Evolutionary conservation across 768 basidiomycete species (phyloP).

Genomic region (Daedaleopsis nitida): DNA sequence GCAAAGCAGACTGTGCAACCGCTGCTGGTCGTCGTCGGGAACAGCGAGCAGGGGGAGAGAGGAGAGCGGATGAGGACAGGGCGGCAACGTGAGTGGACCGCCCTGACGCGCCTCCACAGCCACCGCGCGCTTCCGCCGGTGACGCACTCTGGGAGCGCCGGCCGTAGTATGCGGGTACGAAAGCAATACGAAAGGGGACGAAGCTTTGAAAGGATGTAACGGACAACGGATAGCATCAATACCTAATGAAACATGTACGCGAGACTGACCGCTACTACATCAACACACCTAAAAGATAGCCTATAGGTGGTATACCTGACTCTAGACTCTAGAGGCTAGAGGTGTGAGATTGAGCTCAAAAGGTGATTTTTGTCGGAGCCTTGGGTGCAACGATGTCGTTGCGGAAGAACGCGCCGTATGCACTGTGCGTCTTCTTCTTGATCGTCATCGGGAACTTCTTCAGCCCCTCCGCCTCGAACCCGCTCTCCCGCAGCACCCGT

Average conservation of each 20-base stretch:
- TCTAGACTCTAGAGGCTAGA: too few relatives aligned
- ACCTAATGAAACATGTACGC: too few relatives aligned
- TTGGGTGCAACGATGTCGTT: slow-evolving; percentile 63
- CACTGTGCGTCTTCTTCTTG: slow-evolving; percentile 92
- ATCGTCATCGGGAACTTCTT: slow-evolving; percentile 94
- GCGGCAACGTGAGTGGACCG: neutral
- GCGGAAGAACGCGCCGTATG: slow-evolving; percentile 85
- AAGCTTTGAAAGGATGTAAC: too few relatives aligned
- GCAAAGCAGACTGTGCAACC: neutral
- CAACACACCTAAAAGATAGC: too few relatives aligned
- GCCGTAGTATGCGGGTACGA: too few relatives aligned
- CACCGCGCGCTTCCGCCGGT: neutral
- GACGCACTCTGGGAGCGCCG: neutral
- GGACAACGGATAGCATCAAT: too few relatives aligned
- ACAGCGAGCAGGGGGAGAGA: neutral
- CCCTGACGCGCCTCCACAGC: neutral
- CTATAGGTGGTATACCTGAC: too few relatives aligned
- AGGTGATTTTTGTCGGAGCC: slow-evolving; percentile 78
- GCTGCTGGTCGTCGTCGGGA: neutral
- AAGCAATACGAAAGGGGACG: too few relatives aligned
- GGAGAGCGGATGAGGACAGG: neutral
- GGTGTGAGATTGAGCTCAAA: too few relatives aligned
- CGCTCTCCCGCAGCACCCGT: slow-evolving; percentile 85
- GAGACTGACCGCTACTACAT: too few relatives aligned
- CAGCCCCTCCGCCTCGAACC: slow-evolving; percentile 75